Conservation (phyloP, 306 rosid species). For the Alnus rubra region DNA sequence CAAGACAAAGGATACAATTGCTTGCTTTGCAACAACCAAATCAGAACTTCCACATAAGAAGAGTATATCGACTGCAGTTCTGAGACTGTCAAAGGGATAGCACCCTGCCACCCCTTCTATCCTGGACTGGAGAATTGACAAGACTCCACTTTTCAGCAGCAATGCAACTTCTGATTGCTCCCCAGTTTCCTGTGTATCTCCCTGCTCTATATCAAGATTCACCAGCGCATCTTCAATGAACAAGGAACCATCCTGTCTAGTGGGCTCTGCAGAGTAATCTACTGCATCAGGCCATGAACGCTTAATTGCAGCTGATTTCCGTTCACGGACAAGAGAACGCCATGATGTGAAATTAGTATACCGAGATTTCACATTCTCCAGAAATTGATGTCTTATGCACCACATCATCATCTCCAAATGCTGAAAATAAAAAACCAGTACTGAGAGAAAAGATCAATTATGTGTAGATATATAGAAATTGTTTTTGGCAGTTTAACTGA, state of each 20-base stretch:
- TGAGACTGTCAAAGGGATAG: constrained; percentile 85
- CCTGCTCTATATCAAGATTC: constrained; percentile 75
- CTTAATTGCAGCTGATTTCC: constrained; percentile 75
- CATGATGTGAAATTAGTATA: constrained; percentile 55
- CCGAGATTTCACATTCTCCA: constrained; percentile 60
- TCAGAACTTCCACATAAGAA: constrained; percentile 84
- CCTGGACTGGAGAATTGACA: constrained; percentile 50
- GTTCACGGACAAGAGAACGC: constrained; percentile 60
- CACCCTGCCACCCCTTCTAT: constrained; percentile 56
- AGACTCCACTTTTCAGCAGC: constrained; percentile 57
- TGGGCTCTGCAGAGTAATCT: constrained; percentile 58
- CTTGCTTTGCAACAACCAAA: constrained; percentile 87
- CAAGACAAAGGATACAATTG: constrained; percentile 81
- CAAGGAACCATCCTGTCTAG: constrained; percentile 64
- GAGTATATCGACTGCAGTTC: constrained; percentile 82
- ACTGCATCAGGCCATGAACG: constrained; percentile 93
- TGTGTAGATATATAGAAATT: constrained; percentile 1
- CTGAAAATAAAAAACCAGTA: constrained; percentile 46
- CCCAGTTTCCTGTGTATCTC: constrained; percentile 33
- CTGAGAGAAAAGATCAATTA: background rate
- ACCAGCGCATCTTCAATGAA: constrained; percentile 91
- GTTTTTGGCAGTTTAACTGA: background rate
- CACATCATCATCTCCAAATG: constrained; percentile 92
- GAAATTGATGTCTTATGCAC: constrained; percentile 75
- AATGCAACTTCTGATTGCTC: constrained; percentile 64